phyloP scores from a whole-genome alignment of 2,329 filamentous ascomycete genomes.

The Cladophialophora carrionii region DNA sequence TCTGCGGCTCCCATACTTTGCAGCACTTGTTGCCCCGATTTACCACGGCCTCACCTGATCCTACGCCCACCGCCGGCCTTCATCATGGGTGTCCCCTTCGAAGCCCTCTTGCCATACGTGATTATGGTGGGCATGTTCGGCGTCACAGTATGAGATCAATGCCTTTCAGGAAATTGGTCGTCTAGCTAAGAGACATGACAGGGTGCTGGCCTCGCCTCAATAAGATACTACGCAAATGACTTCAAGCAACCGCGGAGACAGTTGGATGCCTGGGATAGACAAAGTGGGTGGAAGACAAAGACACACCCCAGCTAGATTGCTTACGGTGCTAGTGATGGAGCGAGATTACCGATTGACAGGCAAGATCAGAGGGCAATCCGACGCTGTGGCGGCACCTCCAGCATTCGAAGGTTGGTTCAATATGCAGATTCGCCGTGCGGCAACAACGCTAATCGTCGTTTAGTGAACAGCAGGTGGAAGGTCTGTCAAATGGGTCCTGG shows the following conservation, averaged over 20 bases:
- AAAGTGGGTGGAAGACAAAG: slow-evolving; percentile 53
- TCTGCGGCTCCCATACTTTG: neutral
- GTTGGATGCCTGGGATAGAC: slow-evolving; percentile 67
- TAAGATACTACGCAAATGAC: slow-evolving; percentile 65
- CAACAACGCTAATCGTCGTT: slow-evolving; percentile 27
- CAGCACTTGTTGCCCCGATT: neutral
- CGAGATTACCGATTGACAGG: slow-evolving; percentile 66
- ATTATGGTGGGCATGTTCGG: slow-evolving; percentile 57
- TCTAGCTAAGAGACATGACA: slow-evolving; percentile 27
- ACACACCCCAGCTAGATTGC: neutral
- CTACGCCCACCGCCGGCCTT: slow-evolving; percentile 10
- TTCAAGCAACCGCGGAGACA: slow-evolving; percentile 64
- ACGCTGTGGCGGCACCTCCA: slow-evolving; percentile 60
- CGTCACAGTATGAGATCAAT: slow-evolving; percentile 50
- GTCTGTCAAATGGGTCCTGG: slow-evolving; percentile 45
- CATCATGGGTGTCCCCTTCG: slow-evolving; percentile 68
- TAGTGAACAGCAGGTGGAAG: slow-evolving; percentile 68
- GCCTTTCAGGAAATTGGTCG: neutral
- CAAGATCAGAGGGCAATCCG: slow-evolving; percentile 63
- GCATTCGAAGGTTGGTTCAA: slow-evolving; percentile 58
- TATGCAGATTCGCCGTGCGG: neutral
- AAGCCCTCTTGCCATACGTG: slow-evolving; percentile 66
- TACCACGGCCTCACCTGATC: neutral
- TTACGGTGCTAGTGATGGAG: slow-evolving; percentile 63
- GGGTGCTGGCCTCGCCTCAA: slow-evolving; percentile 60